Conservation (phyloP, 192 early-diverging fungal genomes). For the Mortierella antarctica region DNA sequence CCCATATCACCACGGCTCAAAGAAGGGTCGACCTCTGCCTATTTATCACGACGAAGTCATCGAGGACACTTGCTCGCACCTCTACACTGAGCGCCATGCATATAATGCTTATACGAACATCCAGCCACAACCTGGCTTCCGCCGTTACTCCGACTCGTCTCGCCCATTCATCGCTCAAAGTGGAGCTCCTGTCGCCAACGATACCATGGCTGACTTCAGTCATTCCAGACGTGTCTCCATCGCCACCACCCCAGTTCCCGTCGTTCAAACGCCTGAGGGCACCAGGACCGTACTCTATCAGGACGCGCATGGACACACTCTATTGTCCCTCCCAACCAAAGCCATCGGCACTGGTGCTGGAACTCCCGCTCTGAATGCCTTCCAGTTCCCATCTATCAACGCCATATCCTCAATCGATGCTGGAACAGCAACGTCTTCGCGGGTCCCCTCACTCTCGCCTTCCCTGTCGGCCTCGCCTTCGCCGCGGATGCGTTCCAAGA, state of each 20-base stretch:
- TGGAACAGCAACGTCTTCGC: no score
- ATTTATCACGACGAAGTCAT: slow-evolving; percentile 30
- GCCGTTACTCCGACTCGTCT: slow-evolving; percentile 32
- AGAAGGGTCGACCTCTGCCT: slow-evolving; percentile 15
- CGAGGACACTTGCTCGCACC: slow-evolving; percentile 46
- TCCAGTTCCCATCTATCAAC: slow-evolving; percentile 41
- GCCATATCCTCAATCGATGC: no score
- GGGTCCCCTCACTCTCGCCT: not conserved
- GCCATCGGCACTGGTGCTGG: not conserved
- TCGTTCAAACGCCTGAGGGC: slow-evolving; percentile 23
- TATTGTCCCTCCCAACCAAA: slow-evolving; percentile 28
- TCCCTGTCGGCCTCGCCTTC: slow-evolving; percentile 9
- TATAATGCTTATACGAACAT: no score
- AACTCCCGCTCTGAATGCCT: slow-evolving; percentile 35
- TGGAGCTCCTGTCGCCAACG: slow-evolving; percentile 11
- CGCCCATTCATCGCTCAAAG: not conserved
- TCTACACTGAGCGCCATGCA: slow-evolving; percentile 6
- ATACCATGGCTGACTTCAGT: slow-evolving; percentile 11
- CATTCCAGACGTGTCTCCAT: slow-evolving; percentile 35
- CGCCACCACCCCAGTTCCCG: slow-evolving; percentile 28
- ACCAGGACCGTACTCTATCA: slow-evolving; percentile 31
- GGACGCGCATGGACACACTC: slow-evolving; percentile 26
- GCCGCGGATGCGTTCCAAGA: slow-evolving; percentile 23
- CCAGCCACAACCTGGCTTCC: not conserved
- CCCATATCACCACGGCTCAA: no score